Base-by-base conservation (phyloP, 331 rosid species). In the Erythrophleum ivorense region DNA sequence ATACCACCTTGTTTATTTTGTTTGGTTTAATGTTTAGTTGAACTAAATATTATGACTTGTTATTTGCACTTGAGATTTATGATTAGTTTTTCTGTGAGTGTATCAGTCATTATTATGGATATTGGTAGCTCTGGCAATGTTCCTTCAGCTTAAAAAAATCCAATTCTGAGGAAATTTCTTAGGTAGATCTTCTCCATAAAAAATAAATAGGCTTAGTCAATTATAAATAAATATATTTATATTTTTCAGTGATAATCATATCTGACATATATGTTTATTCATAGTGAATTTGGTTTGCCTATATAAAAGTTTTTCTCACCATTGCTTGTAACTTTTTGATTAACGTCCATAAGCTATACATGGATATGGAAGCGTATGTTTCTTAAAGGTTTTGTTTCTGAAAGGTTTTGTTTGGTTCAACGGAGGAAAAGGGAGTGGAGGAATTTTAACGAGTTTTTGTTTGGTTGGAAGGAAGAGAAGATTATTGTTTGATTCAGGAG, bases 21-120 rank as follows among this genome's bases (percentile, higher is more conserved):
- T 67, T 68, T 84, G 77, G 74, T 75, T 83, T 81, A 60, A 40
- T 81, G 75, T 64, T 15, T 13, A 33, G 57, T 46, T 83, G 68
- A 84, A 52, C 63, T 55, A 18, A n/a, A 66, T 21, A n/a, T n/a
- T n/a, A 63, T 82, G 76, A 18, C 24, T 72, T 65, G 80, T 34
- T 79, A 53, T 68, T 15, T 71, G 58, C 49, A 69, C 50, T 66
- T 43, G 65, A 70, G 62, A 29, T 59, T 43, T 38, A 16, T 83
- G 57, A 67, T 46, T 67, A 66, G 64, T 29, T 73, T 54, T 62
- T 81, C 77, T 63, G 73, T 65, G 71, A 64, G 77, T 73, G n/a
- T n/a, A n/a, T n/a, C n/a, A n/a, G n/a, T n/a, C n/a, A n/a, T n/a
- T n/a, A n/a, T n/a, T n/a, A n/a, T n/a, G n/a, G n/a, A n/a, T n/a